Conservation (phyloP, 257 asterid species). For the Nicotiana benthamiana region DNA sequence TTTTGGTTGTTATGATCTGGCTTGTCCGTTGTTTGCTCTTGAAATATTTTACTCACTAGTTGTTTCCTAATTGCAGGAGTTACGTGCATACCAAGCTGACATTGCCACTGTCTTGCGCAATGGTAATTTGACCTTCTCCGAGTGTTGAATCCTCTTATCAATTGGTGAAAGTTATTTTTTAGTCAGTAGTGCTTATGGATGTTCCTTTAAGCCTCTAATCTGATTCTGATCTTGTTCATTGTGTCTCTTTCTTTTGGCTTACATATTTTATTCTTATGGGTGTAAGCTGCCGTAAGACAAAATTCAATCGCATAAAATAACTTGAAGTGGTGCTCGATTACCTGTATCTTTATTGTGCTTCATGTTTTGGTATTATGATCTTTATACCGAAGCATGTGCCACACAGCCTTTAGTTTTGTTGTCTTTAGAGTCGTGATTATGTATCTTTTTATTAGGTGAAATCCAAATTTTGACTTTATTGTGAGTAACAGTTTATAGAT, state of each 20-base stretch:
- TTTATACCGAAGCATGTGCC: background rate
- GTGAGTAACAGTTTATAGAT: background rate
- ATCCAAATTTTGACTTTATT: background rate
- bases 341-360: background rate
- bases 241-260: constrained; percentile 3
- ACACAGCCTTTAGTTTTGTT: background rate
- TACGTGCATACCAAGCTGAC: constrained; percentile 99
- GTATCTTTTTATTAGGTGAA: background rate
- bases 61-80: constrained; percentile 46
- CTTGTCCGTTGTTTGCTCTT: background rate
- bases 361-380: background rate
- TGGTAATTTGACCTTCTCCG: constrained; percentile 36
- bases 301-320: background rate
- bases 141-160: background rate
- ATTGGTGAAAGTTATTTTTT: background rate
- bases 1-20: background rate
- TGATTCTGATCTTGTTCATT: background rate
- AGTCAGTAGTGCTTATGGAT: background rate
- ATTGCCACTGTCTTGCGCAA: constrained; percentile 90
- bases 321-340: background rate
- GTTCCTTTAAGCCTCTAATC: background rate
- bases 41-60: background rate
- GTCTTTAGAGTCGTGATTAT: background rate
- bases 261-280: background rate
- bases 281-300: background rate